phyloP scores from a whole-genome alignment of 176 grass and related monocot species.

The Cenchrus purpureus region DNA sequence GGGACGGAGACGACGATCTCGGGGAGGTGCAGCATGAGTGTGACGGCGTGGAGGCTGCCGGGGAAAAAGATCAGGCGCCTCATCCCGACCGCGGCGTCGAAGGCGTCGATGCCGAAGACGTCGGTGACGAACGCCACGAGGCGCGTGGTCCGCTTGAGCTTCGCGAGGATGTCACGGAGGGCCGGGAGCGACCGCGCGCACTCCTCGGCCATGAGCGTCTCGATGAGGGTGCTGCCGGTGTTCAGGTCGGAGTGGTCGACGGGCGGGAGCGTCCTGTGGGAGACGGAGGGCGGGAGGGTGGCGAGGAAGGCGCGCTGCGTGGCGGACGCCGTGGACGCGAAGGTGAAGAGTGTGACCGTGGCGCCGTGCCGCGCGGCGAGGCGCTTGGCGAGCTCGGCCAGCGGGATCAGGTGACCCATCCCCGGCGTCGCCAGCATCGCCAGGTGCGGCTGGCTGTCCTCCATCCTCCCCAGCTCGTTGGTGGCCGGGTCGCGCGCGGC shows the following conservation, averaged over 20 bases:
- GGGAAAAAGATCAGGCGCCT: slow-evolving; percentile 55
- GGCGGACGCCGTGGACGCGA: not conserved
- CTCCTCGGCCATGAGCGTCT: not conserved
- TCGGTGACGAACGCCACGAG: slow-evolving; percentile 65
- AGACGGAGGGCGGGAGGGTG: not conserved
- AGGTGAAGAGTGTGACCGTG: not conserved
- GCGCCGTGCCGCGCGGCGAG: not conserved
- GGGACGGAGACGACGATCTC: slow-evolving; percentile 40
- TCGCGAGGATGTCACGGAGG: not conserved
- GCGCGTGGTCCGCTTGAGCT: not conserved
- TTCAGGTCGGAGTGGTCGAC: not conserved
- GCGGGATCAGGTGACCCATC: not conserved
- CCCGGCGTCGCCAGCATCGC: not conserved
- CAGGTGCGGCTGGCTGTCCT: not conserved
- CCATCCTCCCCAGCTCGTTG: not conserved
- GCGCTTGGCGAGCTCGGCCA: not conserved
- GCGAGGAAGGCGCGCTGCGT: not conserved
- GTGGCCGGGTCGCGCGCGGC: too few species aligned
- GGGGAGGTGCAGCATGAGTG: slow-evolving; percentile 54
- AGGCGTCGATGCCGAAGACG: slow-evolving; percentile 50
- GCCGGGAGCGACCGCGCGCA: not conserved
- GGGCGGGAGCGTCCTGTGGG: not conserved
- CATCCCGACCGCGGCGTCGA: slow-evolving; percentile 46
- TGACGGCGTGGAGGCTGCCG: slow-evolving; percentile 44
- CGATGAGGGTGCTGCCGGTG: not conserved